Evolutionary conservation across 129 eudicot species (phyloP).

Genomic region (Artemisia tridentata): DNA sequence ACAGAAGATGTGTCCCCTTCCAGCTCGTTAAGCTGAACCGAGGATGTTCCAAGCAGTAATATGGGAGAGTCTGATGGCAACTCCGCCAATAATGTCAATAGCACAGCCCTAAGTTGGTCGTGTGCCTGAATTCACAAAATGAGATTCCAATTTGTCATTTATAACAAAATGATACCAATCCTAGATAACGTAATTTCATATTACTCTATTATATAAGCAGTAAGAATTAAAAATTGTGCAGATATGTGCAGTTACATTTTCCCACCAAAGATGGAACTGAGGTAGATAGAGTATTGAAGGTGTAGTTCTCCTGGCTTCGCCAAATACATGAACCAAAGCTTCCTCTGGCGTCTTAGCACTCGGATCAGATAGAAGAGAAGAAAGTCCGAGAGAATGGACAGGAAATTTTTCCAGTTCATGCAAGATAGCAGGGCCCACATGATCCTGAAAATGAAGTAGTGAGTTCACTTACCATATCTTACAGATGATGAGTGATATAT

Average conservation of each 20-base stretch:
- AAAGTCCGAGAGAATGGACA: constrained; percentile 92
- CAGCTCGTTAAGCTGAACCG: constrained; percentile 50
- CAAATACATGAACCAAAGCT: constrained; percentile 89
- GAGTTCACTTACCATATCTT: constrained; percentile 32
- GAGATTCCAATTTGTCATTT: constrained; percentile 12
- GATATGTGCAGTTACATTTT: constrained; percentile 59
- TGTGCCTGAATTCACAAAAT: constrained; percentile 64
- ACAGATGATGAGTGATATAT: not conserved
- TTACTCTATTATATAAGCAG: not conserved
- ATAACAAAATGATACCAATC: constrained; percentile 2
- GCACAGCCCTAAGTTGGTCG: constrained; percentile 88
- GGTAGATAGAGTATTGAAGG: constrained; percentile 96
- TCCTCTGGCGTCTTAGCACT: constrained; percentile 99
- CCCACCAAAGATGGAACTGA: constrained; percentile 96
- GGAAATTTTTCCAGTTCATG: constrained; percentile 97
- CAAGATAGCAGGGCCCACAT: constrained; percentile 88
- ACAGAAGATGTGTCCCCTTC: constrained; percentile 49
- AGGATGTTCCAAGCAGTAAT: constrained; percentile 77
- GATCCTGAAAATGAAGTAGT: constrained; percentile 70
- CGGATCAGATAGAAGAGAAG: constrained; percentile 97
- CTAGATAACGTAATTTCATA: not conserved
- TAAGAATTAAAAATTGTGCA: constrained; percentile 9
- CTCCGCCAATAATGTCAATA: constrained; percentile 77
- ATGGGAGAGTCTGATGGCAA: constrained; percentile 87
- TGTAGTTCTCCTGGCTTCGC: constrained; percentile 95